These are phyloP conservation scores for Rhizopus delemar DNA, from an alignment of 371 early-diverging fungal genomes.

Conservation along the genomic window DNA sequence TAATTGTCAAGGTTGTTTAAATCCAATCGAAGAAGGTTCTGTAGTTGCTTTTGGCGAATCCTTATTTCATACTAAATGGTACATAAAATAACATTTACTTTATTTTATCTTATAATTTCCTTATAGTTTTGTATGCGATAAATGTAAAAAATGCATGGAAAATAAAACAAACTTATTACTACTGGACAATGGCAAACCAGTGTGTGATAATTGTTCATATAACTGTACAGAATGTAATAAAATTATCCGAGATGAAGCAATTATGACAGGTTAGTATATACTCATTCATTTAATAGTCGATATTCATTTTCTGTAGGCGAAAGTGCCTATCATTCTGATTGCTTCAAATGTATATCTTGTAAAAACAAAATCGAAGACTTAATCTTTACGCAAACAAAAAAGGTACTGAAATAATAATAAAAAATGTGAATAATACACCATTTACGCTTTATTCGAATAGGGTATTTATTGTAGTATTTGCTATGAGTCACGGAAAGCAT, in stretches of 20 bases:
- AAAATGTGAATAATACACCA: background rate
- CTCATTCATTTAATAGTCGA: too few relatives aligned
- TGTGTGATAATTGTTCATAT: conserved; percentile 86
- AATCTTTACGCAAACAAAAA: conserved; percentile 80
- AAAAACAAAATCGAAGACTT: conserved; percentile 72
- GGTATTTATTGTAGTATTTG: conserved; percentile 51
- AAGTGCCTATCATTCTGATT: conserved; percentile 83
- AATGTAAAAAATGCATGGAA: conserved; percentile 70
- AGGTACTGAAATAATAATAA: conserved; percentile 40
- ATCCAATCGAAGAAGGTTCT: conserved; percentile 72
- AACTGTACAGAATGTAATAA: conserved; percentile 76
- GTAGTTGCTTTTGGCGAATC: conserved; percentile 83
- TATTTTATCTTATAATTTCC: too few relatives aligned
- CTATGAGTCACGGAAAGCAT: conserved; percentile 37
- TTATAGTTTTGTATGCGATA: conserved; percentile 73
- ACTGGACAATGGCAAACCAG: conserved; percentile 77
- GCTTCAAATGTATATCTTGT: conserved; percentile 78
- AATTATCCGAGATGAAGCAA: conserved; percentile 83
- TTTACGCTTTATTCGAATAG: conserved; percentile 18
- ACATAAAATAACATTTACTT: conserved; percentile 10
- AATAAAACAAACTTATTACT: conserved; percentile 75
- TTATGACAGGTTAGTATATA: conserved; percentile 67
- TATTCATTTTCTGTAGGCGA: conserved; percentile 49
- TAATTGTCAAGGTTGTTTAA: conserved; percentile 68
- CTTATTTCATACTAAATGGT: conserved; percentile 82